Evolutionary conservation across 306 rosid species (phyloP).

Genomic region (Sechiopsis laciniata): DNA sequence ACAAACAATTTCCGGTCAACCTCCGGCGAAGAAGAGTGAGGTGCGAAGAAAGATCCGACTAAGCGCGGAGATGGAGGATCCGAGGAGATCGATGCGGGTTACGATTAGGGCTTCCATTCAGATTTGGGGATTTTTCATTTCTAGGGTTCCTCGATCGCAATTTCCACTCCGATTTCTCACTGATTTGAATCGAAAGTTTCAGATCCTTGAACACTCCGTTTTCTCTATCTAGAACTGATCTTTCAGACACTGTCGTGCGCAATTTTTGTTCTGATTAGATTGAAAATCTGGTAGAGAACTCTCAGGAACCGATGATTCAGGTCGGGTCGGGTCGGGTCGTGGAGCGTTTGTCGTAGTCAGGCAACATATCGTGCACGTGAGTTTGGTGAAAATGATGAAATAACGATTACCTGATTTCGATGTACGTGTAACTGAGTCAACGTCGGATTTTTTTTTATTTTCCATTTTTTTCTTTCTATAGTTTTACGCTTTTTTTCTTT

Average conservation of each 20-base stretch:
- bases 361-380: not conserved
- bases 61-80: constrained; percentile 29
- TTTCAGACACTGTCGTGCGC: not conserved
- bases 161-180: not conserved
- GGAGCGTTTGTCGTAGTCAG: not conserved
- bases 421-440: constrained; percentile 1
- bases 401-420: constrained; percentile 18
- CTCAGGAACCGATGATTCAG: not conserved
- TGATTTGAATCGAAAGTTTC: not conserved
- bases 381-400: constrained; percentile 4
- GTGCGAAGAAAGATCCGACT: constrained; percentile 24
- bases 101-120: constrained; percentile 52
- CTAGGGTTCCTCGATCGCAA: constrained; percentile 6
- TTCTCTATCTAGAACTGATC: constrained; percentile 16
- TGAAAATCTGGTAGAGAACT: not conserved
- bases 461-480: not conserved
- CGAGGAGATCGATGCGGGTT: constrained; percentile 29
- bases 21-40: constrained; percentile 40
- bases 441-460: not conserved
- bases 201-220: not conserved
- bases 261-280: not conserved
- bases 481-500: not conserved
- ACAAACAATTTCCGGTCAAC: constrained; percentile 23
- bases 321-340: not conserved
- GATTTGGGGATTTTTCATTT: constrained; percentile 38